Evolutionary conservation across 179 eudicot genomes (phyloP).

Genomic region (Silene noctiflora): DNA sequence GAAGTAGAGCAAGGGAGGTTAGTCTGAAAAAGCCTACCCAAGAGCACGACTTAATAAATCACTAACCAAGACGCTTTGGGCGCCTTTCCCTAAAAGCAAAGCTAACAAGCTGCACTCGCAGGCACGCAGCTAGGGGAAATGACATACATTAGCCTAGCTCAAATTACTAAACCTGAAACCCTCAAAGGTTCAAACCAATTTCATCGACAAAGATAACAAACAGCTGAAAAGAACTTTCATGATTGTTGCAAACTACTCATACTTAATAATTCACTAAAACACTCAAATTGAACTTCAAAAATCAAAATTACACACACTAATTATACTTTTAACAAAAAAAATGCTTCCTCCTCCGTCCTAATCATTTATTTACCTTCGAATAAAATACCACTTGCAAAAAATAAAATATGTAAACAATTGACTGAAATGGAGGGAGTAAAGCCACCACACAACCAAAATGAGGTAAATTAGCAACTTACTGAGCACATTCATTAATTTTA

Average conservation of each 20-base stretch:
- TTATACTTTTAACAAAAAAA: neutral
- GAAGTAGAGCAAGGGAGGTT: no score
- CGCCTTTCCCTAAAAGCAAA: neutral
- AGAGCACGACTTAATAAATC: no score
- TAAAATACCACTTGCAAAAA: no score
- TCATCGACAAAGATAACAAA: neutral
- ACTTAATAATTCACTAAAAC: no score
- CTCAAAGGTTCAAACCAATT: neutral
- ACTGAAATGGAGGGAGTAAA: no score
- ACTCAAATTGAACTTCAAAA: neutral
- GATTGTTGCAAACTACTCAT: neutral
- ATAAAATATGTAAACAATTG: no score
- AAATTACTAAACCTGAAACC: neutral
- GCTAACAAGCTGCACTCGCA: neutral
- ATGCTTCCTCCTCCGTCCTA: neutral
- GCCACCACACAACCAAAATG: neutral
- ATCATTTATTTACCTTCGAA: no score
- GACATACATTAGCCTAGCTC: neutral
- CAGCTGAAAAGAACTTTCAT: neutral
- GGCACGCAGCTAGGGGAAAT: no score
- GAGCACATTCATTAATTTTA: conserved; percentile 88
- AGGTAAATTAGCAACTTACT: conserved; percentile 52
- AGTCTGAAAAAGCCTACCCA: no score
- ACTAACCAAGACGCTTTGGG: neutral
- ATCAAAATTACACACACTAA: no score